Percentiles rank a stretch among this genome's conserved stretches.
These are phyloP conservation scores for Plectosphaerella plurivora DNA, from an alignment of 2,329 filamentous ascomycete genomes.

Conservation along the genomic window DNA sequence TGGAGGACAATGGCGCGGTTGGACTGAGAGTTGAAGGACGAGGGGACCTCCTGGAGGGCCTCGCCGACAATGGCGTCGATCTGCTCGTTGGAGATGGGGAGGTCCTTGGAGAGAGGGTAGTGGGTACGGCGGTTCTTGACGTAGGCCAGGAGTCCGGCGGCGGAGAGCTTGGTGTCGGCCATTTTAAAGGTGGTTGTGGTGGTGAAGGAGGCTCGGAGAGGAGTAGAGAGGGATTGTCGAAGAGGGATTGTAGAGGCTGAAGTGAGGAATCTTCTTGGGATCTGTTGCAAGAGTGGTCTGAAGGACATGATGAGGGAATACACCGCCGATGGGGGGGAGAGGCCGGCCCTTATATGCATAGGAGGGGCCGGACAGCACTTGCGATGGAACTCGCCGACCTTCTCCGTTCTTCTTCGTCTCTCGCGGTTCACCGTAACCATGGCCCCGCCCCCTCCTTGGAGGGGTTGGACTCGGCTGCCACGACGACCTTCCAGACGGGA, in stretches of 20 bases:
- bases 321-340: neutral
- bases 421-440: neutral
- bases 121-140: conserved; percentile 64
- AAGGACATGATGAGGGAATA: neutral
- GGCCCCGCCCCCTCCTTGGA: neutral
- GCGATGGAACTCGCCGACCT: neutral
- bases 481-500: no score
- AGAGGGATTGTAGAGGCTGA: neutral
- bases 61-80: conserved; percentile 62
- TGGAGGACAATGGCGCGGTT: conserved; percentile 75
- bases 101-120: conserved; percentile 64
- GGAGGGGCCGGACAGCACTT: no score
- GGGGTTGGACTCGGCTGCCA: no score
- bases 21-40: conserved; percentile 85
- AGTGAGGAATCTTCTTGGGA: conserved; percentile 1
- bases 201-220: conserved; percentile 10
- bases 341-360: neutral
- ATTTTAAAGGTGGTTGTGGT: conserved; percentile 31
- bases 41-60: conserved; percentile 66
- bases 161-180: conserved; percentile 33
- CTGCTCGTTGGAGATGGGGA: conserved; percentile 51
- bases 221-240: conserved; percentile 3
- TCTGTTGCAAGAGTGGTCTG: neutral
- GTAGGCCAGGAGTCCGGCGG: conserved; percentile 54
- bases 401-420: neutral